These are phyloP conservation scores for Xylariaceae sp. DNA, from an alignment of 2,329 filamentous ascomycete species.

Conservation along the genomic window DNA sequence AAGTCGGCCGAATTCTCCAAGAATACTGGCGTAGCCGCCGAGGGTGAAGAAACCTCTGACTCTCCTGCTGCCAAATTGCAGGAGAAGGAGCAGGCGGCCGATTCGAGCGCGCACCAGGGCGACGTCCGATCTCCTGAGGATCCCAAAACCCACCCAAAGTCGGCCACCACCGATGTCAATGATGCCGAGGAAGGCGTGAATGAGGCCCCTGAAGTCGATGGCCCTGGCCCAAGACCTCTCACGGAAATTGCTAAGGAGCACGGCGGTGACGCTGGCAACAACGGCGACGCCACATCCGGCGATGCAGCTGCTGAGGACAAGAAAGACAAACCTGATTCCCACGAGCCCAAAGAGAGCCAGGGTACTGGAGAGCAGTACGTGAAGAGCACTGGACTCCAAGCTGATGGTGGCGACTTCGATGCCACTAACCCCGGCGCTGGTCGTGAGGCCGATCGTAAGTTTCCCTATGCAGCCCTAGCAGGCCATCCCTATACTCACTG, in stretches of 20 bases:
- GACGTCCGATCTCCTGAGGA: slow-evolving; percentile 39
- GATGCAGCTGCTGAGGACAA: slow-evolving; percentile 22
- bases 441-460: slow-evolving; percentile 61
- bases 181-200: slow-evolving; percentile 31
- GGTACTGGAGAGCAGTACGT: slow-evolving; percentile 56
- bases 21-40: slow-evolving; percentile 24
- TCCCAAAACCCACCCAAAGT: slow-evolving; percentile 32
- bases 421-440: slow-evolving; percentile 61
- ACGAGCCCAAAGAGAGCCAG: slow-evolving; percentile 29
- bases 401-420: slow-evolving; percentile 67
- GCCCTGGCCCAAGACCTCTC: slow-evolving; percentile 42
- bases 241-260: slow-evolving; percentile 28
- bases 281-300: slow-evolving; percentile 23
- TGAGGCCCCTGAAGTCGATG: slow-evolving; percentile 35
- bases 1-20: slow-evolving; percentile 17
- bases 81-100: slow-evolving; percentile 18
- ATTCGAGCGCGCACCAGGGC: slow-evolving; percentile 33
- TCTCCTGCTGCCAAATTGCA: slow-evolving; percentile 28
- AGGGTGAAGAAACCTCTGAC: slow-evolving; percentile 22
- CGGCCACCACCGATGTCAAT: slow-evolving; percentile 36
- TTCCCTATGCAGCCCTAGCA: background rate
- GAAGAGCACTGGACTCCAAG: slow-evolving; percentile 53
- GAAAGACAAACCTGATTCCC: slow-evolving; percentile 12
- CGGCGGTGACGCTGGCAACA: slow-evolving; percentile 28
- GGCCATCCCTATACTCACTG: slow-evolving; percentile 1